Conservation (phyloP, 2,329 filamentous ascomycete species). For the Capronia americana region DNA sequence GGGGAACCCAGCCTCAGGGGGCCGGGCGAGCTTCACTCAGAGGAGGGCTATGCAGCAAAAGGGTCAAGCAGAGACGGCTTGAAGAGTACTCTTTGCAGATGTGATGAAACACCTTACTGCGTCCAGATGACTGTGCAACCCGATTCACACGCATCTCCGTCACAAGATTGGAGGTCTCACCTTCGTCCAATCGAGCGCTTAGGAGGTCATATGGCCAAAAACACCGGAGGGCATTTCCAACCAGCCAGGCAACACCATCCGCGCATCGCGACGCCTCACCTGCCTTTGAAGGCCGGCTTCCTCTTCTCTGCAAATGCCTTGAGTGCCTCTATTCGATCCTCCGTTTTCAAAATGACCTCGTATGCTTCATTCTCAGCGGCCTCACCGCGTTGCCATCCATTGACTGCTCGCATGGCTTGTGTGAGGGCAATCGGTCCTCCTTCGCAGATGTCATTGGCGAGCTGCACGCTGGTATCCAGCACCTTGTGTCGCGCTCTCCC, state of each 20-base stretch:
- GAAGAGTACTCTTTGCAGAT: not conserved
- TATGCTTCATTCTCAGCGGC: slow-evolving; percentile 88
- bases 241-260: slow-evolving; percentile 3
- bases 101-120: not conserved
- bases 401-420: slow-evolving; percentile 79
- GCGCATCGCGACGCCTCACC: slow-evolving; percentile 21
- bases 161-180: slow-evolving; percentile 5
- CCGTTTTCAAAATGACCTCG: slow-evolving; percentile 77
- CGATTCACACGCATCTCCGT: not conserved
- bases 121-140: not conserved
- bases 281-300: slow-evolving; percentile 68
- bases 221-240: not conserved
- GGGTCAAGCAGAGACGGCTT: not conserved
- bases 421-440: slow-evolving; percentile 84
- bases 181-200: not conserved
- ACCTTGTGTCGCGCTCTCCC: slow-evolving; percentile 69
- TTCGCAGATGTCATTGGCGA: slow-evolving; percentile 86
- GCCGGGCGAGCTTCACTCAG: not conserved
- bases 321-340: slow-evolving; percentile 88
- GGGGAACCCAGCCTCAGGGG: slow-evolving; percentile 12
- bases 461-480: slow-evolving; percentile 74
- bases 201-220: slow-evolving; percentile 4
- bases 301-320: slow-evolving; percentile 81
- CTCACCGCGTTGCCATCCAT: slow-evolving; percentile 68
- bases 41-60: not conserved